Conservation (phyloP, 1,139 yeast species). For the Suhomyces coccinellae region DNA sequence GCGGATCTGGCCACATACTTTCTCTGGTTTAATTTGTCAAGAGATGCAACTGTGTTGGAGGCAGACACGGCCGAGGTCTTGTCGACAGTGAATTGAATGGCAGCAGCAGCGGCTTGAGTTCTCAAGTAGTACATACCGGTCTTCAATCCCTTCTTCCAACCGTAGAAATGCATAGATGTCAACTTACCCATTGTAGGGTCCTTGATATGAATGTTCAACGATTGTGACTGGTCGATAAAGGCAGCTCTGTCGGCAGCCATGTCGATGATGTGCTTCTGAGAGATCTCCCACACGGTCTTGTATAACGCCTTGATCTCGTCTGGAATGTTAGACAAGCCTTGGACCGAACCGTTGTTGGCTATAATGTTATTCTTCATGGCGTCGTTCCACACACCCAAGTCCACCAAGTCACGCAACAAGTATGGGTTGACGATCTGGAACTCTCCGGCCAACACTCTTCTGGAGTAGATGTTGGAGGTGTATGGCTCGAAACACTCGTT, state of each 20-base stretch:
- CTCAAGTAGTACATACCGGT: conserved; percentile 98
- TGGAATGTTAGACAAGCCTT: conserved; percentile 74
- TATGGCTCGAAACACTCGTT: conserved; percentile 92
- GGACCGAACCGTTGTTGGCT: conserved; percentile 83
- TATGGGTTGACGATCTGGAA: conserved; percentile 87
- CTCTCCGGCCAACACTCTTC: conserved; percentile 87
- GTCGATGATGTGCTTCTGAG: conserved; percentile 84
- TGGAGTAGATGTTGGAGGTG: conserved; percentile 82
- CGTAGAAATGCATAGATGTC: conserved; percentile 97
- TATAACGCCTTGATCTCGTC: conserved; percentile 73
- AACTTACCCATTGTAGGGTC: conserved; percentile 91
- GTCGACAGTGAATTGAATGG: conserved; percentile 61
- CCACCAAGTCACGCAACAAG: conserved; percentile 76
- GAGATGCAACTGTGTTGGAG: conserved; percentile 39
- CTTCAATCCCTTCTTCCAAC: conserved; percentile 95
- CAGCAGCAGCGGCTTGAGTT: conserved; percentile 66
- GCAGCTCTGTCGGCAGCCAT: conserved; percentile 96
- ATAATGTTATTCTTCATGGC: conserved; percentile 80
- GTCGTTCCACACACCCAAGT: conserved; percentile 79
- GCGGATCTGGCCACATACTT: conserved; percentile 41
- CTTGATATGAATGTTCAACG: conserved; percentile 80
- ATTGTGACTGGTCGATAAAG: conserved; percentile 92
- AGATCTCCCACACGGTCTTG: conserved; percentile 96
- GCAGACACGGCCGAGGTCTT: conserved; percentile 28
- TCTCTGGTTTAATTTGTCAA: conserved; percentile 58